Evolutionary conservation across 1,284 basidiomycete genomes (phyloP), one percentile per base, ranked within the genome.

Genomic region (Naganishia albida): DNA sequence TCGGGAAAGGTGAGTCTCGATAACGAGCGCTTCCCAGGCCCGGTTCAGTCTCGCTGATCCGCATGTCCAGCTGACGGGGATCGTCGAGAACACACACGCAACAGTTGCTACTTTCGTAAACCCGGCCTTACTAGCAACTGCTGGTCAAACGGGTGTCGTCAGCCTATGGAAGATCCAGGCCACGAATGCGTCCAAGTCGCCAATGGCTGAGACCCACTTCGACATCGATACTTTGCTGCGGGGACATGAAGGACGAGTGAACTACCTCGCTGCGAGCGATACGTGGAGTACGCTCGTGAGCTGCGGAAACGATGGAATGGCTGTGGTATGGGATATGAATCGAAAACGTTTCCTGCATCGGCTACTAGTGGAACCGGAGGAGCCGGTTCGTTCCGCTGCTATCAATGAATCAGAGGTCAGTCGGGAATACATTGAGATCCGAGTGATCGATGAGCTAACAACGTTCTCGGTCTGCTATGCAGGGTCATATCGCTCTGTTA

Each of bases 241-340:
- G 6, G 86, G 88, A 13, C 91, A 93, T 72, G 85, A 84, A 1
- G 83, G 84, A 20, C 81, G 83, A 28, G 85, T 96, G 7, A 76
- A 83, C 0, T 88, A 86, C 71, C 81, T 96, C 2, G 81, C 87
- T 2, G 87, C 89, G 0, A 95, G 90, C 16, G 82, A 88, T 39
- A 80, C 87, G 0, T 96, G 92, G 92, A 90, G 89, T 1, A 73
- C 94, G 23, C 84, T 87, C 16, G 85, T 95, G 51, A 94, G 89
- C 67, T 92, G 92, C 7, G 89, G 90, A 7, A 83, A 85, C 70
- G 92, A 96, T 71, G 88, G 90, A 1, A 90, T 87, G 66, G 91
- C 88, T 0, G 88, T 88, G 16, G 71, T 96, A 7, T 98, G 94
- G 94, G 94, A 97, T 75, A 82, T 92, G 63, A 96, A 97, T 73